Evolutionary conservation across 768 basidiomycete genomes (phyloP), one percentile per base, ranked within the genome.

Genomic region (Tricholoma sp.): DNA sequence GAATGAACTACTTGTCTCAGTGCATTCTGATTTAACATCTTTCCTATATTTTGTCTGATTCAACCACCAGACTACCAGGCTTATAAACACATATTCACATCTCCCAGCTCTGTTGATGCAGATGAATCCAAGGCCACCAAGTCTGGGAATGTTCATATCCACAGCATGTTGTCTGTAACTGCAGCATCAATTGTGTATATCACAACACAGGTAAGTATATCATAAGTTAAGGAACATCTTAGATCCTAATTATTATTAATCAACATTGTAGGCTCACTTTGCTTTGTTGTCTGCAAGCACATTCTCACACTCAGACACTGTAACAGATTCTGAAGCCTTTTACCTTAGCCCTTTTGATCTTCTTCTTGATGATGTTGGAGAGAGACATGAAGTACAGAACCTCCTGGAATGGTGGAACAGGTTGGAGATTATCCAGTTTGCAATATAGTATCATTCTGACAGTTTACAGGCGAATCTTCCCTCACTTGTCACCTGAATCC

Each of bases 341-440:
- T 54, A 54, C 36, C 41, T 13, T 11, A 54, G 41, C 32, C 42
- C 47, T 20, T 42, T 54, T n/a, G 28, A 31, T 18, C 31, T 42
- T 29, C n/a, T n/a, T n/a, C 42, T 54, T 15, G 53, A 54, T 17
- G 39, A 54, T 39, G 24, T 29, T 29, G 7, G 39, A 28, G 28
- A 44, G 12, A 44, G n/a, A 24, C 17, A 24, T 29, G 28, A 42
- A 28, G 41, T 54, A 15, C 37, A 54, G 24, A 41, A 54, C 13
- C 28, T 54, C 17, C 29, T 54, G 6, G 10, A 44, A 33, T 54
- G 53, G 53, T 54, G 39, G 53, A 42, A 54, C 39, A 41, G 39
- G 39, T 41, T 7, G n/a, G 39, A 15, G n/a, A 17, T 41, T 15
- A 41, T 41, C n/a, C 17, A 15, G 17, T 41, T 41, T 41, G 39